phyloP scores from a whole-genome alignment of 139 green algal genomes.

The Zygnema circumcarinatum region DNA sequence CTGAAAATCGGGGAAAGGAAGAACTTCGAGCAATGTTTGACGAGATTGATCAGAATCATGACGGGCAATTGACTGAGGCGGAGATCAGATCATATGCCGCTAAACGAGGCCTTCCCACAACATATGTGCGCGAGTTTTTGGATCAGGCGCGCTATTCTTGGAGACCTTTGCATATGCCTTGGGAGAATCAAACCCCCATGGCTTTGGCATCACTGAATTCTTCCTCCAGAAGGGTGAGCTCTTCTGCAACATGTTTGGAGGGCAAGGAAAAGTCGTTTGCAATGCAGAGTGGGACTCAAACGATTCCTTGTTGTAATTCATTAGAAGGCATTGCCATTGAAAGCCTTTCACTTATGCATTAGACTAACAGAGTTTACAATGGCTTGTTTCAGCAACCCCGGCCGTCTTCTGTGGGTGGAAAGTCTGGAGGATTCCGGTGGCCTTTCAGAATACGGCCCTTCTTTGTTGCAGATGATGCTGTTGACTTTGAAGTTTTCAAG shows the following conservation, averaged over 20 bases:
- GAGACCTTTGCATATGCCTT: neutral
- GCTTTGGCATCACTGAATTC: neutral
- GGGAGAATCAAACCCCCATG: neutral
- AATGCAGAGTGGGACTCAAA: no score
- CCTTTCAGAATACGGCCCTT: neutral
- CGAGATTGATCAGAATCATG: slow-evolving; percentile 15
- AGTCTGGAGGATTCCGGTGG: neutral
- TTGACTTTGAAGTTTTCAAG: slow-evolving; percentile 27
- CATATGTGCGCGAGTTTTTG: slow-evolving; percentile 22
- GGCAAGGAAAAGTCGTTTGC: no score
- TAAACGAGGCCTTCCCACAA: slow-evolving; percentile 1
- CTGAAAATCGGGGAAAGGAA: neutral
- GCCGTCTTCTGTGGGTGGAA: neutral
- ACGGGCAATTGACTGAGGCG: neutral
- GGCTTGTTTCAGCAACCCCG: neutral
- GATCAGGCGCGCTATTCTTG: neutral
- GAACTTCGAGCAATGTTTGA: slow-evolving; percentile 15
- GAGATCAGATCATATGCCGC: slow-evolving; percentile 10
- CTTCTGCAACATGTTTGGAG: no score
- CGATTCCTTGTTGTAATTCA: no score
- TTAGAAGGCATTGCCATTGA: no score
- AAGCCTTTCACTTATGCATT: no score
- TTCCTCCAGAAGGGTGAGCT: neutral
- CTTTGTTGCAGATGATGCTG: neutral
- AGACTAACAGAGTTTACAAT: no score